Conservation (phyloP, 2,329 filamentous ascomycete species). For the Aspergillus eucalypticola region DNA sequence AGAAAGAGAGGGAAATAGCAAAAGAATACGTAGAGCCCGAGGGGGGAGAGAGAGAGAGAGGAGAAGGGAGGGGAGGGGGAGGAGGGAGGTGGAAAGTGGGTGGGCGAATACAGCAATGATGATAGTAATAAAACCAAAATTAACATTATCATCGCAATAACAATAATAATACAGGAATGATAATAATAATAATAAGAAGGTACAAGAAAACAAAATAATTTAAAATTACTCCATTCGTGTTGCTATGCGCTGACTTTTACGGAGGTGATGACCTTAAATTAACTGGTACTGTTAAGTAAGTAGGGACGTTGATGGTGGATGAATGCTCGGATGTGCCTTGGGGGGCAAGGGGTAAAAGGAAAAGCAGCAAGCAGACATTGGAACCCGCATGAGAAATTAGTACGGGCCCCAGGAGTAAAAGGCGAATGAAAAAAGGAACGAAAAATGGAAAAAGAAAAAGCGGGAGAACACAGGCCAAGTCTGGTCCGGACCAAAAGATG, state of each 20-base stretch:
- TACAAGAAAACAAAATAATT: neutral
- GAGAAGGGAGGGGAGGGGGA: neutral
- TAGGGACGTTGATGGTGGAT: neutral
- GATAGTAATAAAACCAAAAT: neutral
- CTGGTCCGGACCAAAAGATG: constrained; percentile 22
- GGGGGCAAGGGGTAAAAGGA: constrained; percentile 10
- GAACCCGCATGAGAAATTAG: neutral
- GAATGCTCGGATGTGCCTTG: neutral
- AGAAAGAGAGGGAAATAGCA: too few relatives aligned
- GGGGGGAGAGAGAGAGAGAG: neutral
- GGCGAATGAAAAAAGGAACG: constrained; percentile 6
- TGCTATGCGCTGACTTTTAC: neutral
- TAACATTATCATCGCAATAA: neutral
- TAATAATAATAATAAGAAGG: too few relatives aligned
- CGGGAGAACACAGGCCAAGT: constrained; percentile 6
- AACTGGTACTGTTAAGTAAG: neutral
- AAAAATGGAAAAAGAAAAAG: constrained; percentile 2
- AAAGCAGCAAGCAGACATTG: neutral
- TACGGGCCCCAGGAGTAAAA: neutral
- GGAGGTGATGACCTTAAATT: neutral
- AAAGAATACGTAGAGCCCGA: neutral
- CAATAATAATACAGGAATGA: neutral
- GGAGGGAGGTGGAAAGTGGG: neutral
- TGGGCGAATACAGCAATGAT: neutral
- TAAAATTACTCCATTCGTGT: constrained; percentile 4